Base-by-base conservation (phyloP, 345 rosid species). In the Melaleuca alternifolia region DNA sequence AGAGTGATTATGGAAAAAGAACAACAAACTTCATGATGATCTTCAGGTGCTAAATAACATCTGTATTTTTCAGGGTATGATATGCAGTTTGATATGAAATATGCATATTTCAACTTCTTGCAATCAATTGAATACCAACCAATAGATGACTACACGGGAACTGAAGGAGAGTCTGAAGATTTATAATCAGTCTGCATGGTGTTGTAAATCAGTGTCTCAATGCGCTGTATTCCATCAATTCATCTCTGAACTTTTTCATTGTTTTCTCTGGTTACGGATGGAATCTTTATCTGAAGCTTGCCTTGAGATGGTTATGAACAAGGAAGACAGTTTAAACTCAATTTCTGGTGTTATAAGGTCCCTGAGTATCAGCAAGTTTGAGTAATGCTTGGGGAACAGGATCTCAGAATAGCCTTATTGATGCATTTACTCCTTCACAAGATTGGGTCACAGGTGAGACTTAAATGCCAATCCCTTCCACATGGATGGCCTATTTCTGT, bases 11-110 rank as follows among this genome's bases (percentile, higher is more conserved):
- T 10, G 37, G 26, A 12, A 71, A 71, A 18, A 71, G 44, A 16
- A 41, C 6, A 18, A 33, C 26, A 71, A 18, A 37, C 14, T 71
- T 71, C 48, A 71, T 9, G 81, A 71, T 71, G 48, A 71, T 71
- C 48, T 71, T 71, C 26, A 37, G 48, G 48, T 37, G 81, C 48
- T 71, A 71, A 37, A 71, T 71, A 71, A 37, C 26, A 52, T 10
- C 23, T 83, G 76, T 77, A 11, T 52, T 33, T 92, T 84, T 88
- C 94, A 96, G 98, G 98, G 98, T 96, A 96, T 87, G 85, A 84
- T 86, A 96, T 96, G 98, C 96, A 95, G 90, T 96, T 95, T 48
- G 97, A 95, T 88, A 83, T 95, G 89, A 96, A 96, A 92, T 96
- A 94, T 89, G 96, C 98, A 7, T 96, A 95, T 87, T 95, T 96